phyloP scores from a whole-genome alignment of 495 filamentous ascomycete species.

The Trypethelium eluteriae region DNA sequence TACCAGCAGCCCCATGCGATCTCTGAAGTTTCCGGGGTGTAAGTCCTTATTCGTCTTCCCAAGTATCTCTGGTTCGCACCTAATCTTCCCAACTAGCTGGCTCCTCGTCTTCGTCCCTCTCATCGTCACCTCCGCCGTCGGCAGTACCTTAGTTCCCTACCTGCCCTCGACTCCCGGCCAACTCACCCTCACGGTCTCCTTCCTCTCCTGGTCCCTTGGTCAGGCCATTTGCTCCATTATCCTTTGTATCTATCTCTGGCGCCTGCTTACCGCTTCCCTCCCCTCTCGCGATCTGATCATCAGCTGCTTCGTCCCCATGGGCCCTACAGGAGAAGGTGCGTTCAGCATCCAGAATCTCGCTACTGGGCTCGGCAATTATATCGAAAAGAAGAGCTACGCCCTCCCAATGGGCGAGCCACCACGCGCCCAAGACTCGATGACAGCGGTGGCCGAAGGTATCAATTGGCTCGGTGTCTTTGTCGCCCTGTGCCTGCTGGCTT shows the following conservation, averaged over 20 bases:
- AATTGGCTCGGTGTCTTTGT: slow-evolving; percentile 21
- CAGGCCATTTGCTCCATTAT: slow-evolving; percentile 7
- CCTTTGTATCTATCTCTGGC: slow-evolving; percentile 17
- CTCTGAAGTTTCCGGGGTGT: slow-evolving; percentile 13
- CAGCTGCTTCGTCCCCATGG: slow-evolving; percentile 13
- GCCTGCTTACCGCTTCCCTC: slow-evolving; percentile 34
- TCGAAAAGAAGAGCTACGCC: not conserved
- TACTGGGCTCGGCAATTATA: slow-evolving; percentile 6
- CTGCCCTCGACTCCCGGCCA: not conserved
- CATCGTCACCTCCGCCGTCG: slow-evolving; percentile 14
- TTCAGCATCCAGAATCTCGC: slow-evolving; percentile 14
- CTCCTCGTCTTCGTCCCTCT: slow-evolving; percentile 13
- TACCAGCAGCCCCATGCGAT: slow-evolving; percentile 11
- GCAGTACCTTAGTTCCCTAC: not conserved
- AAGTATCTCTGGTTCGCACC: not conserved
- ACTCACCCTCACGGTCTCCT: slow-evolving; percentile 8
- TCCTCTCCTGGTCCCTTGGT: slow-evolving; percentile 14
- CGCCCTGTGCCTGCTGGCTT: slow-evolving; percentile 14
- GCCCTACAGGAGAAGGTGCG: slow-evolving; percentile 9
- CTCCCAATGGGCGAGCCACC: not conserved
- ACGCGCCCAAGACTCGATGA: not conserved
- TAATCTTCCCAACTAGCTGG: slow-evolving; percentile 1
- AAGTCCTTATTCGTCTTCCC: not conserved
- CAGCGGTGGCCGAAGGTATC: slow-evolving; percentile 4
- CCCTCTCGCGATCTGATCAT: slow-evolving; percentile 35